These are phyloP conservation scores for Clitoria ternatea DNA, from an alignment of 306 rosid species.

Conservation along the genomic window DNA sequence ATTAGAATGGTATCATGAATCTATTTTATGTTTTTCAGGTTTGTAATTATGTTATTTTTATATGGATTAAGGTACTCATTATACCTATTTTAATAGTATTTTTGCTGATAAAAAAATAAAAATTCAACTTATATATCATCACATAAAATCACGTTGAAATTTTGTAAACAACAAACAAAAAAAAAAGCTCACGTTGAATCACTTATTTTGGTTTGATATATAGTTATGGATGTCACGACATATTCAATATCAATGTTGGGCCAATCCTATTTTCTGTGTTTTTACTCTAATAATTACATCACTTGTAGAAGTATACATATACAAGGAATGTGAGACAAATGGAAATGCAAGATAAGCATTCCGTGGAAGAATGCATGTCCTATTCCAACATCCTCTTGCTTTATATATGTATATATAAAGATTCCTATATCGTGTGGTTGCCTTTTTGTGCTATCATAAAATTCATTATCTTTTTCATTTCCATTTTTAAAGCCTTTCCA, in stretches of 20 bases:
- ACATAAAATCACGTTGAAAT: too few species aligned
- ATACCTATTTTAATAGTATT: too few species aligned
- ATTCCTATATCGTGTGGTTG: background rate
- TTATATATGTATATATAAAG: background rate
- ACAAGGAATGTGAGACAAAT: background rate
- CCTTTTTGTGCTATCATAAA: slow-evolving; percentile 12
- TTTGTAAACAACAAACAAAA: too few species aligned
- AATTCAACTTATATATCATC: too few species aligned
- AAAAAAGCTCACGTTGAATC: too few species aligned
- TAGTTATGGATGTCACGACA: background rate
- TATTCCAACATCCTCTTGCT: slow-evolving; percentile 11
- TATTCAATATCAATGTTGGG: background rate
- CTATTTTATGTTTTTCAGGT: too few species aligned
- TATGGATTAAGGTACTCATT: too few species aligned
- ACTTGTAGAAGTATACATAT: background rate
- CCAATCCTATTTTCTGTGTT: background rate
- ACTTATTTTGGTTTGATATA: too few species aligned
- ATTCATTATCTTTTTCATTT: slow-evolving; percentile 23
- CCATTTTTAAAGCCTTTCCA: slow-evolving; percentile 16
- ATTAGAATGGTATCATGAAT: too few species aligned
- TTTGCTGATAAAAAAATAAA: too few species aligned
- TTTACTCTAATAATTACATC: background rate
- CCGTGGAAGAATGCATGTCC: background rate
- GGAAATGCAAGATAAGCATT: background rate
- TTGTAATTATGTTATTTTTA: too few species aligned